Conservation (phyloP, 352 stramenopile species). For the Phytophthora vignae region DNA sequence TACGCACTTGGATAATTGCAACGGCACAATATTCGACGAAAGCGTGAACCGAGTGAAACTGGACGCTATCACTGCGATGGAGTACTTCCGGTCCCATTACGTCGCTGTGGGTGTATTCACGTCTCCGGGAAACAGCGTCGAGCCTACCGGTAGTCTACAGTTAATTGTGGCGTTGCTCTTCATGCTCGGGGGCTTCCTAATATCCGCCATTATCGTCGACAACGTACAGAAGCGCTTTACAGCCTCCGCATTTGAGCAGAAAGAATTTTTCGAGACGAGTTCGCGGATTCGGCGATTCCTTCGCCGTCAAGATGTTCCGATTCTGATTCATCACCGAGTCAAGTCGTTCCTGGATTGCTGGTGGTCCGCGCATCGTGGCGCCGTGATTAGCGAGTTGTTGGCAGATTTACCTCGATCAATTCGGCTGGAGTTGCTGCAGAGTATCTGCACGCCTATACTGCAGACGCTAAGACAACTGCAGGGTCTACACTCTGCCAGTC, state of each 20-base stretch:
- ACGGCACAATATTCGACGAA: not conserved
- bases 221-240: conserved; percentile 62
- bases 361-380: conserved; percentile 61
- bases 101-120: conserved; percentile 46
- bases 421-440: conserved; percentile 44
- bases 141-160: conserved; percentile 43
- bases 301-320: conserved; percentile 46
- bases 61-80: not conserved
- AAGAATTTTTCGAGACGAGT: conserved; percentile 46
- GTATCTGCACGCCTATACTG: conserved; percentile 48
- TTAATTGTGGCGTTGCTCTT: conserved; percentile 40
- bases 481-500: conserved; percentile 30
- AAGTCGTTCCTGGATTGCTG: conserved; percentile 68
- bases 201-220: conserved; percentile 52
- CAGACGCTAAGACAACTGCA: conserved; percentile 46
- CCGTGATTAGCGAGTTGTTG: conserved; percentile 47
- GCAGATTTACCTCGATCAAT: conserved; percentile 50
- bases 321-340: conserved; percentile 50
- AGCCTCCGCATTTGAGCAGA: conserved; percentile 18
- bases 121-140: conserved; percentile 43
- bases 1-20: not conserved
- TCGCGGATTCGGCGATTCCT: conserved; percentile 59
- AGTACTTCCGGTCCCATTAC: conserved; percentile 49
- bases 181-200: conserved; percentile 47
- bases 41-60: not conserved